Evolutionary conservation across 108 stramenopile species (phyloP).

Genomic region (Skeletonema marinoi): DNA sequence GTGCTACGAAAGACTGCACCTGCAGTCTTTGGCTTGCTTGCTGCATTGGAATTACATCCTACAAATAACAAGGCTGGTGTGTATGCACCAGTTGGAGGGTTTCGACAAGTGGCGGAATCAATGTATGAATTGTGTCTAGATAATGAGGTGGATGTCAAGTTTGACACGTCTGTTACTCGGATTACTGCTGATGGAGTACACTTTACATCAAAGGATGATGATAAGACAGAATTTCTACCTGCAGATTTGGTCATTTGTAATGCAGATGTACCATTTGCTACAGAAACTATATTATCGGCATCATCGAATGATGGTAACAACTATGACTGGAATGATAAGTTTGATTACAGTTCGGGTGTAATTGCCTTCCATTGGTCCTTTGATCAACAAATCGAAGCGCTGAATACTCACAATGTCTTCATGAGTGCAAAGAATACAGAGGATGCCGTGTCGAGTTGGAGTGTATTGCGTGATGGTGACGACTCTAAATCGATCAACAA

Average conservation of each 20-base stretch:
- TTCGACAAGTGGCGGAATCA: slow-evolving; percentile 68
- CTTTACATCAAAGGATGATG: slow-evolving; percentile 8
- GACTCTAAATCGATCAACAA: neutral
- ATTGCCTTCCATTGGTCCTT: slow-evolving; percentile 93
- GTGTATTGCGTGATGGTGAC: slow-evolving; percentile 39
- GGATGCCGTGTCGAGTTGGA: slow-evolving; percentile 71
- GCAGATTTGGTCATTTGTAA: slow-evolving; percentile 90
- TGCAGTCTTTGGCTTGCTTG: slow-evolving; percentile 89
- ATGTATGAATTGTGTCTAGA: slow-evolving; percentile 57
- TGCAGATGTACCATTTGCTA: slow-evolving; percentile 87
- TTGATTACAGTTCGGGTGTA: slow-evolving; percentile 79
- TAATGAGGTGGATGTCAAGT: slow-evolving; percentile 58
- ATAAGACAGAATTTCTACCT: slow-evolving; percentile 37
- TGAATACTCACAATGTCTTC: slow-evolving; percentile 92
- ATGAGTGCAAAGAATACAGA: slow-evolving; percentile 51
- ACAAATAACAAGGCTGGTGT: slow-evolving; percentile 72
- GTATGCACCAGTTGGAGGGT: slow-evolving; percentile 88
- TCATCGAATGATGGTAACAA: neutral
- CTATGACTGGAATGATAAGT: slow-evolving; percentile 80
- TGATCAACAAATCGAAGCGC: slow-evolving; percentile 45
- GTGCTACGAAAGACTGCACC: slow-evolving; percentile 81
- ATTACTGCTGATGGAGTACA: slow-evolving; percentile 61
- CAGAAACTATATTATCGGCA: slow-evolving; percentile 54
- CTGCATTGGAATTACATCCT: slow-evolving; percentile 90
- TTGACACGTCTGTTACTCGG: slow-evolving; percentile 60